Conservation (phyloP, 2,329 filamentous ascomycete genomes). For the Colletotrichum lentis region DNA sequence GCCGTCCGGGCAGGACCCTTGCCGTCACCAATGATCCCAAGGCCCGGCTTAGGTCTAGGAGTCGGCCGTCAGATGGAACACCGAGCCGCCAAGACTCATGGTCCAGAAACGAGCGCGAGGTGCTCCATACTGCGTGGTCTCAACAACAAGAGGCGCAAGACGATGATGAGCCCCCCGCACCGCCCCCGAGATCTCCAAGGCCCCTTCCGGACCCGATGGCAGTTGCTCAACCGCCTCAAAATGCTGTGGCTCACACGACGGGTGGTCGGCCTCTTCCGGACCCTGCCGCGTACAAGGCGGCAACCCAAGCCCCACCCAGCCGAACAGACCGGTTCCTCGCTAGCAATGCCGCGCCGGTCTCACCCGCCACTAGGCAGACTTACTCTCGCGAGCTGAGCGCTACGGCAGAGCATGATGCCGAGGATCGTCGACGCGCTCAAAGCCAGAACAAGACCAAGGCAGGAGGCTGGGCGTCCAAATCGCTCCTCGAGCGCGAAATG, state of each 20-base stretch:
- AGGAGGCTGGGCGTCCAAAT: constrained; percentile 71
- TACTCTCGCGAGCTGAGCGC: constrained; percentile 65
- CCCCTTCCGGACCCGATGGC: constrained; percentile 53
- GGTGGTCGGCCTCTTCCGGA: constrained; percentile 63
- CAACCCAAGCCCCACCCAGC: constrained; percentile 44
- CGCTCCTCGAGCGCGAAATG: constrained; percentile 80
- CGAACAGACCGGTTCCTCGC: constrained; percentile 68
- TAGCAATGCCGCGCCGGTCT: constrained; percentile 59
- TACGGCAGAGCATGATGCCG: constrained; percentile 68
- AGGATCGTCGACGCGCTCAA: constrained; percentile 67
- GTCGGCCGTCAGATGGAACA: constrained; percentile 42
- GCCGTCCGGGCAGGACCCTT: constrained; percentile 49
- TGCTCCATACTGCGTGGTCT: constrained; percentile 64
- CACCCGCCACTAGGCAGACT: constrained; percentile 53
- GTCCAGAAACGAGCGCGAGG: constrained; percentile 70
- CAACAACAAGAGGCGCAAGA: constrained; percentile 51
- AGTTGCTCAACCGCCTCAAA: constrained; percentile 42
- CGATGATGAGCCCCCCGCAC: constrained; percentile 41
- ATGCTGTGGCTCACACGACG: constrained; percentile 51
- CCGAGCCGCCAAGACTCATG: constrained; percentile 70
- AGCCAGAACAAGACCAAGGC: constrained; percentile 69
- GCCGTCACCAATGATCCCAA: constrained; percentile 43
- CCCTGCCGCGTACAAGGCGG: constrained; percentile 49
- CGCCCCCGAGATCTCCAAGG: constrained; percentile 46
- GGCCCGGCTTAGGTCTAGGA: constrained; percentile 44